Evolutionary conservation across 495 filamentous ascomycete genomes (phyloP).

Genomic region (Annulohypoxylon moriforme): DNA sequence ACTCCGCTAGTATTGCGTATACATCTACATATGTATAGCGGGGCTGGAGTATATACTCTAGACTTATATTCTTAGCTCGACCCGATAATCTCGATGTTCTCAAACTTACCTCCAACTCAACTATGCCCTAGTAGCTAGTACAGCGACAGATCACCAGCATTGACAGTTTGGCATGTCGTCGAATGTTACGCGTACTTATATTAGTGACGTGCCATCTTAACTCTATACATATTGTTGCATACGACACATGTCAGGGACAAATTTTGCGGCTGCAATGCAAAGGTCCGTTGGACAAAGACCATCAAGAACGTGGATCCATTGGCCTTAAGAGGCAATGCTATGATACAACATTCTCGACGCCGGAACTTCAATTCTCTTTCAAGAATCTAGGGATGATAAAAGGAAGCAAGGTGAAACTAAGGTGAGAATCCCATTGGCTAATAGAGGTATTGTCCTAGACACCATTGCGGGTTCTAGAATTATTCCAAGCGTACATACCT

Average conservation of each 20-base stretch:
- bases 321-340: neutral
- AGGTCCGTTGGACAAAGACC: constrained; percentile 18
- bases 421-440: neutral
- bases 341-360: neutral
- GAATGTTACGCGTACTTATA: constrained; percentile 9
- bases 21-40: neutral
- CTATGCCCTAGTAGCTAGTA: neutral
- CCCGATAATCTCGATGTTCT: neutral
- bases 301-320: constrained; percentile 7
- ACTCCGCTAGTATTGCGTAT: neutral
- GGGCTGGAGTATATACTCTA: constrained; percentile 2
- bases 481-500: neutral
- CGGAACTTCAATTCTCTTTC: neutral
- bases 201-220: constrained; percentile 2
- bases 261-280: constrained; percentile 23
- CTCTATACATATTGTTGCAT: neutral
- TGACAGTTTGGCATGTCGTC: constrained; percentile 2
- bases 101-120: neutral
- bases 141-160: neutral
- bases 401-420: neutral
- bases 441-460: neutral
- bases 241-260: constrained; percentile 17
- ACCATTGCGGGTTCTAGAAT: constrained; percentile 5
- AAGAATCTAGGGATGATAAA: neutral
- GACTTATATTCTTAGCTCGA: neutral